Evolutionary conservation across 768 basidiomycete species (phyloP), one percentile per base, ranked within the genome.

Genomic region (Dioszegia hungarica): DNA sequence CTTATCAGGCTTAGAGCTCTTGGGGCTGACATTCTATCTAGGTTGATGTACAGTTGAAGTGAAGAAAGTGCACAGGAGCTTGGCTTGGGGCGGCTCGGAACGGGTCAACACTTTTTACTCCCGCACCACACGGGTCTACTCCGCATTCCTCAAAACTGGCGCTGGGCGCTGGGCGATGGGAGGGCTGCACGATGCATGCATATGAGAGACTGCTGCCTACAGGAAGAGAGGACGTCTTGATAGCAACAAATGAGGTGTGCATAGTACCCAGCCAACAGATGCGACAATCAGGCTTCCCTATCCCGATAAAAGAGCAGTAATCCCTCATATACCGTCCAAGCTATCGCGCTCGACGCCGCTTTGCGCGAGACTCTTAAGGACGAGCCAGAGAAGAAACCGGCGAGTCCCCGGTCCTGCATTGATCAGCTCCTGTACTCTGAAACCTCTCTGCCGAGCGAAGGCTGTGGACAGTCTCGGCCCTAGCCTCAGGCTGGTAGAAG

Each of bases 241-340:
- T n/a, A n/a, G n/a, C n/a, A n/a, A n/a, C n/a, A n/a, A n/a, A n/a
- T n/a, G n/a, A n/a, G n/a, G n/a, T n/a, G n/a, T n/a, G n/a, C n/a
- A n/a, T n/a, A n/a, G n/a, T n/a, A n/a, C n/a, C n/a, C n/a, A n/a
- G n/a, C n/a, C n/a, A n/a, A n/a, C n/a, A n/a, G n/a, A n/a, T n/a
- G n/a, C n/a, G n/a, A n/a, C n/a, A n/a, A n/a, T n/a, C n/a, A n/a
- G n/a, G n/a, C 15, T 47, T 17, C 27, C 25, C 55, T 41, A 64
- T 75, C 73, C 34, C 74, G 44, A 27, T 72, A 39, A 22, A 72
- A 68, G 31, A 75, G 44, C 61, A 75, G 59, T 27, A 74, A 39
- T 12, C 60, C 73, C 61, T 94, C 92, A 61, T 92, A 95, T 0
- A 91, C 87, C 2, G 84, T 87, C 92, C 92, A 95, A 2, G 85